Evolutionary conservation across 176 grass and related monocot species (phyloP).

Genomic region (Paspalum notatum): DNA sequence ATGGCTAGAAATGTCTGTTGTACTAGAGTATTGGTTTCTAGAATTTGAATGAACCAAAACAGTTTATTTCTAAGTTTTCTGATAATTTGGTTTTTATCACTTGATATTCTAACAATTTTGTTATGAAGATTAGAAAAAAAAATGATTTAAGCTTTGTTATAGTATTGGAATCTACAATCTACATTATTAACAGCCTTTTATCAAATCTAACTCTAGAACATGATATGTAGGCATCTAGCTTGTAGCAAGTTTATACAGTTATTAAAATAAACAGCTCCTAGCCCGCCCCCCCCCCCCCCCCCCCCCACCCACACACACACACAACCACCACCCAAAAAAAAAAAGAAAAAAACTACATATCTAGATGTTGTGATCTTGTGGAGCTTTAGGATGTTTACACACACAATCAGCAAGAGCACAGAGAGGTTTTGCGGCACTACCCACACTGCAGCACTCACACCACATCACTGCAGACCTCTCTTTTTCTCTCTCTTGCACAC

Average conservation of each 20-base stretch:
- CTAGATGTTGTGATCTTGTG: no score
- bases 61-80: not conserved
- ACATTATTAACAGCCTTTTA: not conserved
- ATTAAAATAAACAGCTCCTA: not conserved
- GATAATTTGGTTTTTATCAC: not conserved
- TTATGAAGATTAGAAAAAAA: not conserved
- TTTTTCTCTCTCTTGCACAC: no score
- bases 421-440: no score
- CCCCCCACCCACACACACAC: no score
- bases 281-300: no score
- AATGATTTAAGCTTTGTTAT: constrained; percentile 8
- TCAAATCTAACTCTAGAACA: not conserved
- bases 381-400: constrained; percentile 10
- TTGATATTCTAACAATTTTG: constrained; percentile 21
- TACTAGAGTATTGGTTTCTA: not conserved
- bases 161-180: not conserved
- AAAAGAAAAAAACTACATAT: not conserved
- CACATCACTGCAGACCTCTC: no score
- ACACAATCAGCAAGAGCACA: no score
- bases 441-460: no score
- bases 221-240: constrained; percentile 25
- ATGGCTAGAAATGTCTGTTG: not conserved
- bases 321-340: no score
- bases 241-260: not conserved
- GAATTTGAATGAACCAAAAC: constrained; percentile 15